These are phyloP conservation scores for Lepraria neglecta DNA, from an alignment of 495 filamentous ascomycete genomes.

Conservation along the genomic window DNA sequence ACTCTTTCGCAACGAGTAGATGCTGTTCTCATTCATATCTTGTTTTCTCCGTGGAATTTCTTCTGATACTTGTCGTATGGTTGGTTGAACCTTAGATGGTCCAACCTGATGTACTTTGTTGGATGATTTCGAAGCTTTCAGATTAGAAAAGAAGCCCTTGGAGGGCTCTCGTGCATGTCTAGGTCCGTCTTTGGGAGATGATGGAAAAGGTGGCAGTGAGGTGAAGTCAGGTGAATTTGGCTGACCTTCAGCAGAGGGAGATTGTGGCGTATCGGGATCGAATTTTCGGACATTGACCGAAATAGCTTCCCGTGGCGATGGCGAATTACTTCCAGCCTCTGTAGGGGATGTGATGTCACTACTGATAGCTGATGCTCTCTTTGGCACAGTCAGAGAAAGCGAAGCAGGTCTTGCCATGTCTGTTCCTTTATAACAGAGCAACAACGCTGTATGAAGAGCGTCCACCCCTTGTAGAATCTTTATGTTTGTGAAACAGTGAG, in stretches of 20 bases:
- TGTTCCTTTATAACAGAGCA: background rate
- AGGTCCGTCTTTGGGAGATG: constrained; percentile 43
- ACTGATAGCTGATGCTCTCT: constrained; percentile 20
- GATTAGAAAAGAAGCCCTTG: constrained; percentile 51
- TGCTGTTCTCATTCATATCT: constrained; percentile 1
- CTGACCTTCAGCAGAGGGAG: constrained; percentile 22
- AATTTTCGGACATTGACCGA: background rate
- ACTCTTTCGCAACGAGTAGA: constrained; percentile 31
- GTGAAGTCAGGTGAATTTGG: constrained; percentile 45
- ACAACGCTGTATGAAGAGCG: background rate
- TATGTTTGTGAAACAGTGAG: background rate
- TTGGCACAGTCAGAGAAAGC: constrained; percentile 22
- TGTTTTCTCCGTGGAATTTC: constrained; percentile 23
- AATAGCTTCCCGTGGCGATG: constrained; percentile 16
- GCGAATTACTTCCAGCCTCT: constrained; percentile 8
- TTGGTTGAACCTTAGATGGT: constrained; percentile 21
- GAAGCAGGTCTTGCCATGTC: constrained; percentile 16
- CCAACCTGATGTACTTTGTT: constrained; percentile 33
- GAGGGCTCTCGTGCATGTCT: constrained; percentile 50
- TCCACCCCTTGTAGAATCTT: background rate
- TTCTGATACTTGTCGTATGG: constrained; percentile 28
- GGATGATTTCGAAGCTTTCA: constrained; percentile 51
- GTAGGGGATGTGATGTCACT: constrained; percentile 21
- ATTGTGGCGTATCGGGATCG: background rate
- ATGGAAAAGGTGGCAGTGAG: constrained; percentile 49